Conservation (phyloP, 345 rosid genomes). For the Zanthoxylum bungeanum region DNA sequence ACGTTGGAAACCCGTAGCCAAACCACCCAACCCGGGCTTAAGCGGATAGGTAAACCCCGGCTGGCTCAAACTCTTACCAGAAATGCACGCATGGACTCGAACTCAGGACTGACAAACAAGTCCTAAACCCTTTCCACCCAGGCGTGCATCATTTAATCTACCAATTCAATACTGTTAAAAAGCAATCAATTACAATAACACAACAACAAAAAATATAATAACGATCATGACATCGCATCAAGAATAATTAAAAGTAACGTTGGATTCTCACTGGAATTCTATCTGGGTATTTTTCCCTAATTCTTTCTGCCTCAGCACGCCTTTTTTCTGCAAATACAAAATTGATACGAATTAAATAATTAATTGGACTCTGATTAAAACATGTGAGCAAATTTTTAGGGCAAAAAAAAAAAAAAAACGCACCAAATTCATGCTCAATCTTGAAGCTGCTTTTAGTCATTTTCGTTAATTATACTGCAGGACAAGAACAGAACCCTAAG, state of each 20-base stretch:
- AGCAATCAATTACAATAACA: neutral
- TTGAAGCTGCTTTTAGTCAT: slow-evolving; percentile 65
- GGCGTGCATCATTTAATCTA: neutral
- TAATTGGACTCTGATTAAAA: neutral
- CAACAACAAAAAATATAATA: neutral
- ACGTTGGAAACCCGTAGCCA: too few relatives aligned
- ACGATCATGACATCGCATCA: neutral
- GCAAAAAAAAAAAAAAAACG: too few relatives aligned
- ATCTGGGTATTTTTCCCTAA: slow-evolving; percentile 67
- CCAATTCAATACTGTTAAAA: neutral
- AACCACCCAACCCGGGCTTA: too few relatives aligned
- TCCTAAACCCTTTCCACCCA: too few relatives aligned
- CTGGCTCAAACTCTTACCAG: too few relatives aligned
- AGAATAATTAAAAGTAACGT: neutral
- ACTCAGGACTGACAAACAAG: too few relatives aligned
- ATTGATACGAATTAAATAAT: neutral
- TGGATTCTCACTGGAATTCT: slow-evolving; percentile 58
- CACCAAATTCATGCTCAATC: slow-evolving; percentile 65
- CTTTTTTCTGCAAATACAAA: slow-evolving; percentile 52
- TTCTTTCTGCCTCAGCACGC: slow-evolving; percentile 66
- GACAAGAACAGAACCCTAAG: neutral
- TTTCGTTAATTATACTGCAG: slow-evolving; percentile 16
- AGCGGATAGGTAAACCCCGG: too few relatives aligned
- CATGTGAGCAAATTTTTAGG: neutral
- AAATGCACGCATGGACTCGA: too few relatives aligned